Evolutionary conservation across 2,329 filamentous ascomycete genomes (phyloP).

Genomic region (Scolecobasidium constrictum): DNA sequence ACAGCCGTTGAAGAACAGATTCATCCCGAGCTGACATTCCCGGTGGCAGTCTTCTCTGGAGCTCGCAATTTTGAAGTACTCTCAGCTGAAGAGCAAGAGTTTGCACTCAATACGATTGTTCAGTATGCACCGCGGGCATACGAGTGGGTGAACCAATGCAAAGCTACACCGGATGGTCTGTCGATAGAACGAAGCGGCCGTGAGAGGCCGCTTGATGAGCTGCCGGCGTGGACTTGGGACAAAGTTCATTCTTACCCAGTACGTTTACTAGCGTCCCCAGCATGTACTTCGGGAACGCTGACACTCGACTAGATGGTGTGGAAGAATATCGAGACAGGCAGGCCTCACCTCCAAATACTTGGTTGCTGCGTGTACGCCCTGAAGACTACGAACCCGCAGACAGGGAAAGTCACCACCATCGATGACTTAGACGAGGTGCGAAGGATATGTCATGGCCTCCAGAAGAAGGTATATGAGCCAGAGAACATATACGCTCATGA

Average conservation of each 20-base stretch:
- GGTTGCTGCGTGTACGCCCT: slow-evolving; percentile 17
- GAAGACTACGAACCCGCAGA: slow-evolving; percentile 13
- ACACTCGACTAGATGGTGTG: slow-evolving; percentile 13
- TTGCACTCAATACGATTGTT: slow-evolving; percentile 19
- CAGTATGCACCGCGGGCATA: slow-evolving; percentile 19
- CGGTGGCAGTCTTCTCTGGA: slow-evolving; percentile 17
- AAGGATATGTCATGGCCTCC: slow-evolving; percentile 18
- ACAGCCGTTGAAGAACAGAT: neutral
- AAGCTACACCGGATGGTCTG: slow-evolving; percentile 19
- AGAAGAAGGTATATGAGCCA: slow-evolving; percentile 17
- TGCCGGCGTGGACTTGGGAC: slow-evolving; percentile 14
- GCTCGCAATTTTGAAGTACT: slow-evolving; percentile 17
- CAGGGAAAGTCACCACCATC: slow-evolving; percentile 12
- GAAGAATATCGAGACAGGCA: slow-evolving; percentile 12
- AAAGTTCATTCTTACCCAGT: slow-evolving; percentile 17
- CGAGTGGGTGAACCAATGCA: slow-evolving; percentile 20
- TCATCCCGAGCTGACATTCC: neutral
- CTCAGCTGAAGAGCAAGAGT: slow-evolving; percentile 15
- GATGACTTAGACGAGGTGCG: slow-evolving; percentile 15
- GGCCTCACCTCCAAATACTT: slow-evolving; percentile 17
- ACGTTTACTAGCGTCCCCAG: slow-evolving; percentile 1
- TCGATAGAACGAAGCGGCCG: slow-evolving; percentile 16
- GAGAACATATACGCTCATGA: slow-evolving; percentile 22
- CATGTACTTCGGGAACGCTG: neutral
- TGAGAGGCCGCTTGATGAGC: slow-evolving; percentile 12